Conservation (phyloP, 495 filamentous ascomycete species). For the Sabuloglossum arenarium region DNA sequence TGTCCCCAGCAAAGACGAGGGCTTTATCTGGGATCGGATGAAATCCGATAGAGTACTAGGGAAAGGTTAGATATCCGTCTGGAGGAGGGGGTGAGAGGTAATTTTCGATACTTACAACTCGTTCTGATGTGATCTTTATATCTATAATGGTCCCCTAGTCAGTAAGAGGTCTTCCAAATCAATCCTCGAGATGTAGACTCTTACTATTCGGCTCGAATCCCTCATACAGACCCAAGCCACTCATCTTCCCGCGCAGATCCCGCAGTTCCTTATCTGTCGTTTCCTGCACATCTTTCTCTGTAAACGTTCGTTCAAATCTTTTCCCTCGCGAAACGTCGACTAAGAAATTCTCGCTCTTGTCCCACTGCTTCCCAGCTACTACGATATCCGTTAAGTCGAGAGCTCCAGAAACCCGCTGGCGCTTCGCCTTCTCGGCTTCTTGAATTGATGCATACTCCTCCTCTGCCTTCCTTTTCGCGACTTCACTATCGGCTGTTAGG, state of each 20-base stretch:
- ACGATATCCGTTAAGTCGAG: conserved; percentile 58
- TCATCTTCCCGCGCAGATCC: conserved; percentile 62
- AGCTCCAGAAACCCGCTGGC: conserved; percentile 46
- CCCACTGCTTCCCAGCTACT: conserved; percentile 43
- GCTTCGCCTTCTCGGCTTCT: conserved; percentile 46
- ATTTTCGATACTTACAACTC: conserved; percentile 26
- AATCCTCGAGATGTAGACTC: conserved; percentile 6
- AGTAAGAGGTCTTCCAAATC: conserved; percentile 6
- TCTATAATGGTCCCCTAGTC: conserved; percentile 23
- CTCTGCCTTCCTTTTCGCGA: conserved; percentile 61
- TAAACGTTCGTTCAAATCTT: conserved; percentile 63
- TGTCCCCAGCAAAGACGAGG: conserved; percentile 88
- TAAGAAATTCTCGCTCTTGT: conserved; percentile 26
- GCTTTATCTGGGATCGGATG: conserved; percentile 73
- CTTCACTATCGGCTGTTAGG: conserved; percentile 46
- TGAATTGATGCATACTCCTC: conserved; percentile 40
- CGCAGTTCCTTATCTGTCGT: conserved; percentile 62
- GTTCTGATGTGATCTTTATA: conserved; percentile 83
- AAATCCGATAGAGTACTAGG: conserved; percentile 56
- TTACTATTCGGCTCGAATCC: conserved; percentile 56
- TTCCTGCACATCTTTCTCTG: conserved; percentile 55
- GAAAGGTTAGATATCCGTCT: not conserved
- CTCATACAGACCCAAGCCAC: conserved; percentile 57
- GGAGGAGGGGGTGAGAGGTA: not conserved
- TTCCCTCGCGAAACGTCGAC: conserved; percentile 46